These are phyloP conservation scores for Nothophaeocryptopus gaeumannii DNA, from an alignment of 2,329 filamentous ascomycete genomes.

Conservation along the genomic window DNA sequence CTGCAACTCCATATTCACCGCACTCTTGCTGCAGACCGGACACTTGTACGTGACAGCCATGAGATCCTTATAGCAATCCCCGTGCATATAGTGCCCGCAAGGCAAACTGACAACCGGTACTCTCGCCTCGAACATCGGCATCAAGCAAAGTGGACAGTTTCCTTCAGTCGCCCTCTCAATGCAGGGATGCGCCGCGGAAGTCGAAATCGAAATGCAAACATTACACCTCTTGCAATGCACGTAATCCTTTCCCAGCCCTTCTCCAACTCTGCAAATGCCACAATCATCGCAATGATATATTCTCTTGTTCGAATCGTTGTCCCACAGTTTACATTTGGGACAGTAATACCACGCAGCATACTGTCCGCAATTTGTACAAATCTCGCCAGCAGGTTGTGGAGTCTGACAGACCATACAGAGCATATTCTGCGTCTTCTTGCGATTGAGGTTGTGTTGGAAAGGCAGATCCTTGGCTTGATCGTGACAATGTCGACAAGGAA, in stretches of 20 bases:
- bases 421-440: constrained; percentile 89
- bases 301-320: constrained; percentile 82
- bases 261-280: constrained; percentile 87
- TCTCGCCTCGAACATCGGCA: constrained; percentile 92
- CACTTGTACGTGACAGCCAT: constrained; percentile 92
- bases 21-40: constrained; percentile 91
- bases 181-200: constrained; percentile 82
- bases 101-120: constrained; percentile 88
- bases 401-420: constrained; percentile 92
- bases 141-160: constrained; percentile 93
- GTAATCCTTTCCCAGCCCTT: constrained; percentile 92
- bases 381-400: constrained; percentile 75
- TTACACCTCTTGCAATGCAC: constrained; percentile 98
- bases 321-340: constrained; percentile 92
- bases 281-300: constrained; percentile 97
- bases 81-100: constrained; percentile 94
- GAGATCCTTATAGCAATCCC: constrained; percentile 81
- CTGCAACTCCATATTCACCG: constrained; percentile 95
- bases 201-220: constrained; percentile 88
- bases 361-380: constrained; percentile 73
- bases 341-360: constrained; percentile 88
- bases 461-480: constrained; percentile 70
- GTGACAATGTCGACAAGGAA: constrained; percentile 92
- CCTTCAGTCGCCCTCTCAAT: constrained; percentile 93
- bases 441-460: constrained; percentile 57